Evolutionary conservation across 805 yeast species (phyloP), one percentile per base, ranked within the genome.

Genomic region (Cyberlindnera maritima): DNA sequence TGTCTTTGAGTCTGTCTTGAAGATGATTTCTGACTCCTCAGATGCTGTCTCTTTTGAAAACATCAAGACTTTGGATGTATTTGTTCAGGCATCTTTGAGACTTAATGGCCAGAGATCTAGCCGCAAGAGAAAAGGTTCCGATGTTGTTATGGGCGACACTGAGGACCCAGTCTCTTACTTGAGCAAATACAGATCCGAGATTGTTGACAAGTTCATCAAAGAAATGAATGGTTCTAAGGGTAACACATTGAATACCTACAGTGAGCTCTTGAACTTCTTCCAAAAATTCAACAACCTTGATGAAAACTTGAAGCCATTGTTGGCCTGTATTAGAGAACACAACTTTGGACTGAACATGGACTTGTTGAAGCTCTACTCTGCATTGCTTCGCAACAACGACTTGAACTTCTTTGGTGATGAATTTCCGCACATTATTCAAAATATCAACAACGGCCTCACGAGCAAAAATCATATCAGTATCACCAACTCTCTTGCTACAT

Each of bases 21-120:
- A 55, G 32, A 61, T 70, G 36, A 45, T 76, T 20, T 58, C 67
- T 35, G 83, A 79, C 62, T 54, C 67, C 28, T 71, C 77, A 49
- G 75, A 72, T 8, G 62, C 72, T 18, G 89, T 83, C 0, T 70
- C 79, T 1, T 64, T 68, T 36, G 81, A 78, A 47, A 67, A 77
- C 1, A 60, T 83, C 31, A 66, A 65, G 15, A 63, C 83, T 2
- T 53, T 80, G 32, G 68, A 71, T 5, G 55, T 57, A 1, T 62
- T 81, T 6, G 67, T 80, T 40, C 46, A 50, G 25, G 52, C 58
- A 3, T 57, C 65, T 2, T 46, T 57, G 13, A 52, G 41, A n/a
- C 50, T 50, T 11, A 53, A 52, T 23, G 52, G 54, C 1, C 53
- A 54, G 19, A 60, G 59, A 33, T 61, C 67, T 1, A 47, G 43